Base-by-base conservation (phyloP, 2,329 filamentous ascomycete genomes). In the Cladosporium sp. region DNA sequence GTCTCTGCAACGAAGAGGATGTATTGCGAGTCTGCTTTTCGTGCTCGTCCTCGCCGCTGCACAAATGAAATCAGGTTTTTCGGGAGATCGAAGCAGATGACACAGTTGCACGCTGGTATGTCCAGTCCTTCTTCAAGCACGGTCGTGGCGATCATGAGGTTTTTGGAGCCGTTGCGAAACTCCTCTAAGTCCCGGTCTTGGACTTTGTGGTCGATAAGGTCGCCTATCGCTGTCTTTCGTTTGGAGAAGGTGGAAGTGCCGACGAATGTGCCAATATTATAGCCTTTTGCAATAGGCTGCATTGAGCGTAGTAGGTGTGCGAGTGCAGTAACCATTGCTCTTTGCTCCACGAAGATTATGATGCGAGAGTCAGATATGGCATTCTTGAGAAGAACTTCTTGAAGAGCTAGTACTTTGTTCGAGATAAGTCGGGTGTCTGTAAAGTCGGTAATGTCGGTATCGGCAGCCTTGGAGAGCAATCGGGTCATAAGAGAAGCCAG, bases 21-120 rank as follows among this genome's bases (percentile, higher is more conserved):
- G 64, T 78, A 78, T 52, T 75, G 75, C 1, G 82, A 85, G 9
- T 74, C 65, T 42, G 74, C 66, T 53, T 77, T 75, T 42, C 84
- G 73, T 13, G 83, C 83, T 53, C 83, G 72, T 2, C 84, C 83
- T 19, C 83, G 74, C 32, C 83, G 72, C 60, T 86, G 83, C 2
- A 86, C 72, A 57, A 83, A 86, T 0, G 81, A 82, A 50, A 82
- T 81, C 29, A 86, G 63, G 53, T 81, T 84, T 22, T 72, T 71
- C 0, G 82, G 82, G 20, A 71, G 70, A 55, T 85, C 78, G 59
- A 82, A 86, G 55, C 80, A 84, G 11, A 86, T 72, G 1, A 86
- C 82, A 18, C 83, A 58, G 57, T 83, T 80, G 57, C 83, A 86
- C 3, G 77, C 77, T n/a, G 77, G 75, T 2, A 83, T 68, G 57